Evolutionary conservation across 768 basidiomycete species (phyloP).

Genomic region (Myochromella boudieri): DNA sequence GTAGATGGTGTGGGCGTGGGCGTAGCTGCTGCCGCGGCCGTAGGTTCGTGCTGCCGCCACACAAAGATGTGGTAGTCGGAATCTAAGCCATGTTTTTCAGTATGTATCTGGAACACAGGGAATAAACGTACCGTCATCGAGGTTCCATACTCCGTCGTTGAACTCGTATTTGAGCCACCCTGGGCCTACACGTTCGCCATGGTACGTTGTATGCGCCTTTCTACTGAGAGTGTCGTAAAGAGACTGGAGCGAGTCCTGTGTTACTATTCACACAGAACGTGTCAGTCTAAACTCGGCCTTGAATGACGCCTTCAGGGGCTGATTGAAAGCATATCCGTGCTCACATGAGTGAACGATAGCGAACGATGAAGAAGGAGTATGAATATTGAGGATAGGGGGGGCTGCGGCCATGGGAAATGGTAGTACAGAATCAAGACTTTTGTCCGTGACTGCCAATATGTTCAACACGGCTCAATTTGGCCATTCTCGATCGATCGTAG

Average conservation of each 20-base stretch:
- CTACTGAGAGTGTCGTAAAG: constrained; percentile 72
- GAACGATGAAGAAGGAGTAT: constrained; percentile 75
- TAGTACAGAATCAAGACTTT: constrained; percentile 3
- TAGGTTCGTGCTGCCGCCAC: constrained; percentile 61
- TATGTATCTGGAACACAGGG: background rate
- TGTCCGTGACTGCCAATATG: background rate
- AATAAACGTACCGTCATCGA: constrained; percentile 77
- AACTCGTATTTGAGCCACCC: constrained; percentile 90
- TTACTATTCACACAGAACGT: no score
- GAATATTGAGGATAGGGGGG: constrained; percentile 63
- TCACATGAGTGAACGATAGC: constrained; percentile 73
- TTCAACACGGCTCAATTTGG: background rate
- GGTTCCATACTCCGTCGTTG: constrained; percentile 75
- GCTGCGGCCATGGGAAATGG: constrained; percentile 24
- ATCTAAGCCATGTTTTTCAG: constrained; percentile 36
- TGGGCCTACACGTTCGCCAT: constrained; percentile 61
- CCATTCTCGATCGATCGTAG: constrained; percentile 5
- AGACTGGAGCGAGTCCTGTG: constrained; percentile 61
- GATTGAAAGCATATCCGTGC: constrained; percentile 24
- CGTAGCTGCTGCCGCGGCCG: constrained; percentile 15
- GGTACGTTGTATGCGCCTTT: constrained; percentile 59
- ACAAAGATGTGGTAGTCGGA: constrained; percentile 87
- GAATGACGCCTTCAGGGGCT: constrained; percentile 6
- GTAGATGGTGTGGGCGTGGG: constrained; percentile 22
- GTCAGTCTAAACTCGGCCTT: constrained; percentile 11